Evolutionary conservation across 345 rosid species (phyloP), one percentile per base, ranked within the genome.

Genomic region (Citrus mangshanensis): DNA sequence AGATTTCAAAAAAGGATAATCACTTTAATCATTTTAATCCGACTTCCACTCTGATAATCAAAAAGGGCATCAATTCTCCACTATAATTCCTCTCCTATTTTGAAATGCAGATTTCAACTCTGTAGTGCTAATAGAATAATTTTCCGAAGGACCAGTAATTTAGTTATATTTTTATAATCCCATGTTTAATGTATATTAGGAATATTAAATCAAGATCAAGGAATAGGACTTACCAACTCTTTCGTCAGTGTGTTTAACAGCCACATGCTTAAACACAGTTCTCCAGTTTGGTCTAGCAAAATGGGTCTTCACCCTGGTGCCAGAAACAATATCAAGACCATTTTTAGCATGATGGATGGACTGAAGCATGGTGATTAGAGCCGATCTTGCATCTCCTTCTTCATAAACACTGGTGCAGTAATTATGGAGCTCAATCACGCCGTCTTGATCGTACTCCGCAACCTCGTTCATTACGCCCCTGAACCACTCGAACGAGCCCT

Each of bases 331-430:
- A 19, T 93, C 95, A 7, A 93, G 85, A 1, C 97, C 97, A 74
- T 63, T 91, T 75, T 91, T 93, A 71, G 92, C 97, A 35, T 87
- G 95, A 27, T 93, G 90, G 51, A 93, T 81, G 22, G 95, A 89
- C 70, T 93, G 97, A 28, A 93, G 91, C 97, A 91, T 93, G 7
- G 93, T 84, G 82, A 93, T 91, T 66, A 87, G 56, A 27, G 97
- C 95, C 0, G 97, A 93, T n/a, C 95, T 81, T n/a, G 97, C 95
- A 42, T 92, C 97, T 9, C 94, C 97, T 84, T 92, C 97, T 80
- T 92, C 95, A 19, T 88, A 91, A 46, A 93, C 93, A 58, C 95
- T 93, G 0, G 92, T 91, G 81, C 92, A 89, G 59, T 93, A 89
- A 64, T 93, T 93, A 66, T 89, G 93, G 56, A 93, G 89, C 74